Evolutionary conservation across 352 stramenopile genomes (phyloP).

Genomic region (Pythium utonaiense): DNA sequence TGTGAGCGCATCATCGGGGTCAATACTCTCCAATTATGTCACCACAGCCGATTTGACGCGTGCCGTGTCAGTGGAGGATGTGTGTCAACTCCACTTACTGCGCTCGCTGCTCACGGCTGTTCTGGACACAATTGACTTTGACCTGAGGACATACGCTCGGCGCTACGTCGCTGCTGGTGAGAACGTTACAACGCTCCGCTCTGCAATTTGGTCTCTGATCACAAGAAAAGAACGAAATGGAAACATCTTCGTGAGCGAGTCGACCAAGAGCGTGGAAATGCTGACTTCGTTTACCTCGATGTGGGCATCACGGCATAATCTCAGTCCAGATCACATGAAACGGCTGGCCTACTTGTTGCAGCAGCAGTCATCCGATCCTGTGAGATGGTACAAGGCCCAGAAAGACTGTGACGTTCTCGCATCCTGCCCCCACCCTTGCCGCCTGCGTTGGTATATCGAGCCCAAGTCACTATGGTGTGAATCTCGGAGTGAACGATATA

Average conservation of each 20-base stretch:
- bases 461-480: constrained; percentile 2
- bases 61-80: not conserved
- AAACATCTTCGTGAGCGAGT: not conserved
- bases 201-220: constrained; percentile 1
- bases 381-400: constrained; percentile 15
- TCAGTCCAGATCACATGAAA: not conserved
- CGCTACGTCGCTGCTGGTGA: constrained; percentile 11
- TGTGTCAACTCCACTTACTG: not conserved
- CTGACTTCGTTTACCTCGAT: not conserved
- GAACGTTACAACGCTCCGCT: constrained; percentile 7
- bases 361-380: constrained; percentile 3
- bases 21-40: not conserved
- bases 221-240: not conserved
- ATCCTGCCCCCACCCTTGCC: not conserved
- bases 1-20: not conserved
- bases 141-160: constrained; percentile 7
- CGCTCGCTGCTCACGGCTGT: constrained; percentile 4
- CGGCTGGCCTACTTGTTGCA: not conserved
- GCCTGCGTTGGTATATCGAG: constrained; percentile 25
- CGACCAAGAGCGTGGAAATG: not conserved
- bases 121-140: constrained; percentile 11
- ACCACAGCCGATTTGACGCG: not conserved
- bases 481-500: constrained; percentile 12
- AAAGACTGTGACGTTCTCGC: constrained; percentile 14
- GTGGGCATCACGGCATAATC: not conserved